These are phyloP conservation scores for Spergularia bocconei DNA, from an alignment of 148 eudicot genomes.

Conservation along the genomic window DNA sequence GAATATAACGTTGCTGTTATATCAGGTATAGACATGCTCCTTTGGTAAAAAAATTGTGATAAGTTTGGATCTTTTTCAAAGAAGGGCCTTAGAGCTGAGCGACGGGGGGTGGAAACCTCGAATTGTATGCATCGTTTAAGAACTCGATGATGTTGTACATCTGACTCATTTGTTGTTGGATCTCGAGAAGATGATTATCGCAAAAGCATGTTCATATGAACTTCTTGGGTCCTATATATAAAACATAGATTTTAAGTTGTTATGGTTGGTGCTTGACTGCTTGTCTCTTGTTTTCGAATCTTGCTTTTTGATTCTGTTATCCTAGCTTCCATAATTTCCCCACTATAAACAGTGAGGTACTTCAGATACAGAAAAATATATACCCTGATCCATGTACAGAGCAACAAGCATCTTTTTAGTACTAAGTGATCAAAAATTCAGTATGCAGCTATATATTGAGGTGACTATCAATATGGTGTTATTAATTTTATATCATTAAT, in stretches of 20 bases:
- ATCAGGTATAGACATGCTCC: slow-evolving; percentile 55
- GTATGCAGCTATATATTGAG: background rate
- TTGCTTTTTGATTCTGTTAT: background rate
- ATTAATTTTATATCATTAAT: background rate
- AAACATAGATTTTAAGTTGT: background rate
- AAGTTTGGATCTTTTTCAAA: background rate
- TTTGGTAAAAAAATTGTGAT: slow-evolving; percentile 11
- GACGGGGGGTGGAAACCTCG: background rate
- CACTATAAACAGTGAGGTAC: no score
- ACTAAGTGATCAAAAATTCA: background rate
- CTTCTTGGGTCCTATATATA: background rate
- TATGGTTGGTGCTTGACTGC: background rate
- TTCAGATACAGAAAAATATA: background rate
- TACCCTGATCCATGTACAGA: background rate
- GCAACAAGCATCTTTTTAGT: background rate
- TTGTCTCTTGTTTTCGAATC: background rate
- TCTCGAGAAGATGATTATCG: background rate
- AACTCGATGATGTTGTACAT: background rate
- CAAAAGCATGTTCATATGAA: background rate
- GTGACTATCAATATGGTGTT: background rate
- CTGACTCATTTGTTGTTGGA: background rate
- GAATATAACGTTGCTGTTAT: slow-evolving; percentile 88
- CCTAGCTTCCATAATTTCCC: no score
- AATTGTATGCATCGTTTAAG: background rate
- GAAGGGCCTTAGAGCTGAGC: background rate